These are phyloP conservation scores for Tricholoma terreum DNA, from an alignment of 768 basidiomycete genomes.

Conservation along the genomic window DNA sequence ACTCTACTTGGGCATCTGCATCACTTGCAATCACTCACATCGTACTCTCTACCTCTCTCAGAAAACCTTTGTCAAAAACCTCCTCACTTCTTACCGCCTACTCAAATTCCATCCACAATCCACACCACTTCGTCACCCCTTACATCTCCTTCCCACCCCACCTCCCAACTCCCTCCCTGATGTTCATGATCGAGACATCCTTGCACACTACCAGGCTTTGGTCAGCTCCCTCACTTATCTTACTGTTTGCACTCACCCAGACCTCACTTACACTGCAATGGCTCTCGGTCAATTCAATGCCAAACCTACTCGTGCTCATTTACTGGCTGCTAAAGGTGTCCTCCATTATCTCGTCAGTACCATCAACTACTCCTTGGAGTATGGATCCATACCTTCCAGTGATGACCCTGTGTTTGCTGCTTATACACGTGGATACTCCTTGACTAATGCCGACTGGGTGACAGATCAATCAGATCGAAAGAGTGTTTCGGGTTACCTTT, in stretches of 20 bases:
- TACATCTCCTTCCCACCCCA: too few relatives aligned
- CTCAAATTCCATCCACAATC: too few relatives aligned
- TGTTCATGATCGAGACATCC: too few relatives aligned
- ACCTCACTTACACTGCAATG: too few relatives aligned
- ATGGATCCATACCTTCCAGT: slow-evolving; percentile 1
- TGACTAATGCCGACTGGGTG: slow-evolving; percentile 33
- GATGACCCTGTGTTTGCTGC: too few relatives aligned
- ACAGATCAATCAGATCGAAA: slow-evolving; percentile 20
- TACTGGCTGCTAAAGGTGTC: slow-evolving; percentile 34
- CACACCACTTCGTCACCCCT: slow-evolving; percentile 1
- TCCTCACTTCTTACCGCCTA: neutral
- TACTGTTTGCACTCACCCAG: slow-evolving; percentile 29
- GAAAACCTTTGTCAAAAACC: too few relatives aligned
- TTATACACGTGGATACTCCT: too few relatives aligned
- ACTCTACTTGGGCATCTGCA: neutral
- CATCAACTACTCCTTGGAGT: slow-evolving; percentile 15
- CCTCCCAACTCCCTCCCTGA: too few relatives aligned
- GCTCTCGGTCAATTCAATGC: too few relatives aligned
- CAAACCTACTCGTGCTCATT: slow-evolving; percentile 23
- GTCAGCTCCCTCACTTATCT: too few relatives aligned
- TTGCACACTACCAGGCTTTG: too few relatives aligned
- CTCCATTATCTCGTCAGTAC: slow-evolving; percentile 32
- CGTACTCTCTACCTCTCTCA: neutral
- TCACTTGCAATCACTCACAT: neutral
- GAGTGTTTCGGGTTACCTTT: slow-evolving; percentile 35